Base-by-base conservation (phyloP, 2,329 filamentous ascomycete species). In the Tympanopsis confertula region DNA sequence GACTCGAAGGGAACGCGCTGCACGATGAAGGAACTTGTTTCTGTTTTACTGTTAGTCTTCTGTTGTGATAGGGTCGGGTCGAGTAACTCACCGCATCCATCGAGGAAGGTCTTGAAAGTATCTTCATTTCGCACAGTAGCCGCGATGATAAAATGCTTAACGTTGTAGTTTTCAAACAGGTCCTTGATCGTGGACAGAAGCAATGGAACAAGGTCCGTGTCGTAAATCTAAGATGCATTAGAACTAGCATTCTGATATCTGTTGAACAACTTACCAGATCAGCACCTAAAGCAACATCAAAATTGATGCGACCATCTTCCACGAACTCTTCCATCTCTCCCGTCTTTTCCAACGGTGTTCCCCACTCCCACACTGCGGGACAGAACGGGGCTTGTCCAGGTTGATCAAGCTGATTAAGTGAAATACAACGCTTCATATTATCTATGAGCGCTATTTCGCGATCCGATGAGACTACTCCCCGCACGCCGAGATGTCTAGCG, bases 51-150 rank as follows among this genome's bases (percentile, higher is more conserved):
- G 28, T 33, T 37, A 38, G 17, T 30, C 29, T 35, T 18, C 14
- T 29, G 5, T 28, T 28, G 14, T 20, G 4, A 13, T 2, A 19
- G 24, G 7, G 26, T 18, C 19, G 24, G 37, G 18, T 33, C 14
- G 19, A 13, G 20, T 18, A 13, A 63, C 74, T 51, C 57, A 80
- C 76, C 56, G 54, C 75, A 80, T 39, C 66, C 68, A 40, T 66
- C 56, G 45, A 66, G 50, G 48, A 82, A 80, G 19, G 63, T 58
- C 45, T 69, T 62, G 52, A 79, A 78, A 1, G 76, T 82, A 38
- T 75, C 59, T 39, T 68, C 61, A 41, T 80, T 81, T 39, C 78
- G 68, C 38, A 81, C 63, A 1, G 75, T 74, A 13, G 72, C 69
- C 3, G 74, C 66, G 43, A 81, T 71, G 39, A 82, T 55, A 35